phyloP scores from a whole-genome alignment of 176 grass and related monocot species.

The Calamus simplicifolius region DNA sequence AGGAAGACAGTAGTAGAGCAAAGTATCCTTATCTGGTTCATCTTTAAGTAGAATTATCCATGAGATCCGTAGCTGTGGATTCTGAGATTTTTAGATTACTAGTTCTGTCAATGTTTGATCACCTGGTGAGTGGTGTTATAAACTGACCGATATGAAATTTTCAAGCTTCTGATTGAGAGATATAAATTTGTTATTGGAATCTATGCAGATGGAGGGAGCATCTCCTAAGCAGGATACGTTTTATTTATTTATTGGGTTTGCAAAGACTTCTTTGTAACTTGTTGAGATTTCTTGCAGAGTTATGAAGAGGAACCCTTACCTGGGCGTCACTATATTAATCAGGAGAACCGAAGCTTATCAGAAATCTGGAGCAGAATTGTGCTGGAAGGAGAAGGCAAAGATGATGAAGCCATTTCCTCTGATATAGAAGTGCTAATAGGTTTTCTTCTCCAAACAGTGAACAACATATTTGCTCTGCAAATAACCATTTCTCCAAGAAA shows the following conservation, averaged over 20 bases:
- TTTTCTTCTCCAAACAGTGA: slow-evolving; percentile 74
- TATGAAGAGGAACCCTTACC: slow-evolving; percentile 60
- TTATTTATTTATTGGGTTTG: not conserved
- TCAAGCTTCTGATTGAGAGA: no score
- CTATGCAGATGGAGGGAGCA: no score
- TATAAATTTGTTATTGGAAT: no score
- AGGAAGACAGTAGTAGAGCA: no score
- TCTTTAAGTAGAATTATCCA: no score
- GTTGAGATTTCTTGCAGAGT: slow-evolving; percentile 32
- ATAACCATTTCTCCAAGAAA: slow-evolving; percentile 47
- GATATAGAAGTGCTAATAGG: slow-evolving; percentile 50
- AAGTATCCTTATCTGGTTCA: no score
- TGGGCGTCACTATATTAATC: slow-evolving; percentile 51
- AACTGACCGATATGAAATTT: no score
- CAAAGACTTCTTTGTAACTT: slow-evolving; percentile 10
- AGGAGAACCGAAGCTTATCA: slow-evolving; percentile 71
- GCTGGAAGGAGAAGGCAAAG: slow-evolving; percentile 54
- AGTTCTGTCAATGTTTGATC: no score
- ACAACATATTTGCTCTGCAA: slow-evolving; percentile 56
- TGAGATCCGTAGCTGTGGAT: no score
- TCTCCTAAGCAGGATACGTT: not conserved
- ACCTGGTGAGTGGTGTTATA: no score
- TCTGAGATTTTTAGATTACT: no score
- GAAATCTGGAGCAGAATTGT: slow-evolving; percentile 64
- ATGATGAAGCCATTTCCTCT: slow-evolving; percentile 45